Base-by-base conservation (phyloP, 2,329 filamentous ascomycete genomes). In the Pseudocercospora eumusae region DNA sequence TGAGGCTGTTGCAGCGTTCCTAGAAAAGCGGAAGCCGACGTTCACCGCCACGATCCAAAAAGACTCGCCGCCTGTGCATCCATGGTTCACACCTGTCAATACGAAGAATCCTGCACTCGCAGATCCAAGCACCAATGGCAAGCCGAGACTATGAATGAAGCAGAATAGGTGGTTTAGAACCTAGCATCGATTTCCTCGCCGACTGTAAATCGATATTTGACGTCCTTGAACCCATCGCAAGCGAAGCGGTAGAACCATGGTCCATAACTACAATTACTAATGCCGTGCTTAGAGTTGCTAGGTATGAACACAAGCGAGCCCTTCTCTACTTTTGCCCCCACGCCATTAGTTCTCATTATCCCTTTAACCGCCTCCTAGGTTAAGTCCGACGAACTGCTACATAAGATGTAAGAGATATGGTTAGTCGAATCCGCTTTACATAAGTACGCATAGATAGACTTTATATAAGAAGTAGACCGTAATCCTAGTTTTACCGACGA, bases 251-350 rank as follows among this genome's bases (percentile, higher is more conserved):
- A 64, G n/a, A 64, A 57, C 61, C 61, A 62, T 60, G 27, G 20
- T 42, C 58, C 4, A 18, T 52, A 28, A 2, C n/a, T 18, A 11
- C 50, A 53, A 10, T 62, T 57, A n/a, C 31, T 18, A 6, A 79
- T 72, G 1, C 74, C 78, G 70, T 81, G 79, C 66, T 80, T 75
- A 2, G 77, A 75, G 71, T 80, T 69, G 0, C 77, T 75, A 0
- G 78, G 78, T 40, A 80, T 77, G 62, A 74, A 80, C 1, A 80
- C 70, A 5, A 75, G 71, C 53, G 67, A 72, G 3, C 77, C 78
- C 27, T 68, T 70, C 15, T 55, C 52, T 0, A 80, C 75, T 1
- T 55, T 59, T 49, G 74, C 64, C 18, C 74, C 69, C 3, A 63
- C 53, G 1, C 75, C 77, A 54, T 80, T 75, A n/a, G 81, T 75